Evolutionary conservation across 495 filamentous ascomycete species (phyloP), one percentile per base, ranked within the genome.

Genomic region (Xylaria telfairii): DNA sequence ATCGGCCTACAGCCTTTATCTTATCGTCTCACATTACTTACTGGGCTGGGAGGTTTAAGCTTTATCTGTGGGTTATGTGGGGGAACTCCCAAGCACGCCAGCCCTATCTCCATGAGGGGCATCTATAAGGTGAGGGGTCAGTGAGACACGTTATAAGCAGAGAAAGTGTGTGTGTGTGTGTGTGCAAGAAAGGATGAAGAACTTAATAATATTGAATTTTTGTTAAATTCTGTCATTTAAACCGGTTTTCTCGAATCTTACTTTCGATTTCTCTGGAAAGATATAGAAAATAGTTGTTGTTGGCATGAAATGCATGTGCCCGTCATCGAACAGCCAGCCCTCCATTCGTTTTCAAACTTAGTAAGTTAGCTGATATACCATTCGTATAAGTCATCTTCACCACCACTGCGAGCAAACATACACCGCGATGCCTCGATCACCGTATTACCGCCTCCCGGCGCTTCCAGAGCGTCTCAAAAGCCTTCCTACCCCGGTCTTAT

Each of bases 401-500:
- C 57, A 21, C 24, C 34, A 61, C 9, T 24, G 10, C 32, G 19
- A 61, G 56, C n/a, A 37, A 4, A 37, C 9, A 62, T 24, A 34
- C 61, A 7, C 61, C 39, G 32, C 28, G 34, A 69, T 63, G 67
- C 19, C 67, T 63, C 44, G n/a, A 39, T 10, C n/a, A 19, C 57
- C 39, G 12, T 32, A 12, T n/a, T 67, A 37, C 10, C 65, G 65
- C 51, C 51, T 59, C 1, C 65, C 65, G 49, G 37, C 65, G 49
- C 41, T 81, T 2, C 78, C 79, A 6, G 67, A 60, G 30, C 77
- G 74, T 42, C 76, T 85, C 26, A 67, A 71, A 5, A 73, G 70
- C 42, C 79, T 97, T 32, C 91, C 94, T 1, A 81, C 87, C 1
- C 85, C 88, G 1, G 92, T 91, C 0, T 73, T 94, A 39, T 86